Evolutionary conservation across 345 rosid genomes (phyloP).

Genomic region (Syzygium aqueum): DNA sequence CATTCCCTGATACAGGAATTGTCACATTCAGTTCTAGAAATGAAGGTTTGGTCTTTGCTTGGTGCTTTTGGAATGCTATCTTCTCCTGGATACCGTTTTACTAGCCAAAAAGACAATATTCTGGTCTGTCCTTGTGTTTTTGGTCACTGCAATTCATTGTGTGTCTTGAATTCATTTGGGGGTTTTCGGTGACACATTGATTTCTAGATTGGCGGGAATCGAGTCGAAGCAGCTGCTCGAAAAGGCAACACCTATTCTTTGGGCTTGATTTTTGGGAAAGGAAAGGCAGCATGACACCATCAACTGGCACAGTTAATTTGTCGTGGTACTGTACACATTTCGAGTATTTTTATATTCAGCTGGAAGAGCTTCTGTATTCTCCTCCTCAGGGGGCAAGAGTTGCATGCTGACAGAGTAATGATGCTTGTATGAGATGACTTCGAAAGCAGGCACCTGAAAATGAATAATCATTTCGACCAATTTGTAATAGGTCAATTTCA

Average conservation of each 20-base stretch:
- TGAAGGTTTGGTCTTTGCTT: not conserved
- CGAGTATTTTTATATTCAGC: not conserved
- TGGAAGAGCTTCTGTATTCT: not conserved
- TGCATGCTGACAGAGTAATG: not conserved
- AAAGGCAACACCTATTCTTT: constrained; percentile 71
- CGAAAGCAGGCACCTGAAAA: not conserved
- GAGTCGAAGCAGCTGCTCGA: constrained; percentile 69
- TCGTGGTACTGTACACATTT: not conserved
- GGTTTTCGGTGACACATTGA: not conserved
- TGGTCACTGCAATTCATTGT: not conserved
- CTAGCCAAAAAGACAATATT: not conserved
- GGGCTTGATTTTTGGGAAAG: constrained; percentile 58
- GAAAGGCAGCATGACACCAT: constrained; percentile 40
- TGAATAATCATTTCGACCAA: not conserved
- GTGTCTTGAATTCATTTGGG: not conserved
- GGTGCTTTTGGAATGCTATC: not conserved
- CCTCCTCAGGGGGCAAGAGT: not conserved
- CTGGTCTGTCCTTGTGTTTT: not conserved
- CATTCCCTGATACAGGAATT: not conserved
- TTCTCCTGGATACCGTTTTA: not conserved
- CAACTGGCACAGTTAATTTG: not conserved
- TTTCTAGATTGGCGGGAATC: constrained; percentile 59
- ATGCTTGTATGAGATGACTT: not conserved
- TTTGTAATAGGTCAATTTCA: not conserved
- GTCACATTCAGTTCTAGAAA: not conserved